phyloP scores from a whole-genome alignment of 140 eudicot species.

The Senecio squalidus region DNA sequence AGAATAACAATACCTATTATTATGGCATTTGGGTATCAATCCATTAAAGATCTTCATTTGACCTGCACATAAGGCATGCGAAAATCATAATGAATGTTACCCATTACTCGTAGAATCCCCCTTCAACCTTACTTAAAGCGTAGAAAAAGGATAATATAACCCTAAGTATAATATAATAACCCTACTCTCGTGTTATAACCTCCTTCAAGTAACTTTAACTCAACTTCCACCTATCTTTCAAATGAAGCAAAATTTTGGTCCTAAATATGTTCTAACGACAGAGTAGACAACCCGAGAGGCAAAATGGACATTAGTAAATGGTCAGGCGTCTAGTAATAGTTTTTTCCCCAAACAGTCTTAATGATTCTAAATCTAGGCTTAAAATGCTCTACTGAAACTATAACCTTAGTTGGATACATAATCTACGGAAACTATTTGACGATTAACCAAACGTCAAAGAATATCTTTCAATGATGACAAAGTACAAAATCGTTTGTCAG shows the following conservation, averaged over 20 bases:
- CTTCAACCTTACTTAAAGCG: neutral
- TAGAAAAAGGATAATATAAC: neutral
- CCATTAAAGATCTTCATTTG: conserved; percentile 41
- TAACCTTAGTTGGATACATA: neutral
- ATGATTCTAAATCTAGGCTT: neutral
- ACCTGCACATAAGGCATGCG: conserved; percentile 54
- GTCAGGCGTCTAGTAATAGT: neutral
- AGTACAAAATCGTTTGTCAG: conserved; percentile 5
- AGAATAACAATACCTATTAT: conserved; percentile 31
- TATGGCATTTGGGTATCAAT: conserved; percentile 32
- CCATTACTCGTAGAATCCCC: neutral
- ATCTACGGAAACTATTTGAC: neutral
- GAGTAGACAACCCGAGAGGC: neutral
- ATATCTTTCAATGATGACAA: conserved; percentile 3
- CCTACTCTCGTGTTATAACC: neutral
- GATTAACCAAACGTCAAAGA: neutral
- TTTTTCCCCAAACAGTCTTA: neutral
- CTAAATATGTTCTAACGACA: neutral
- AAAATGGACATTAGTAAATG: neutral
- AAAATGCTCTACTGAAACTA: neutral
- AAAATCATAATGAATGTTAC: conserved; percentile 18
- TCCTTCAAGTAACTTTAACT: conserved; percentile 2
- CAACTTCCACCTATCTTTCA: neutral
- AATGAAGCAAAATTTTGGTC: neutral
- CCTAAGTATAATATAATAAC: neutral